Evolutionary conservation across 106 monocot species (phyloP), one percentile per base, ranked within the genome.

Genomic region (Ottelia alismoides): DNA sequence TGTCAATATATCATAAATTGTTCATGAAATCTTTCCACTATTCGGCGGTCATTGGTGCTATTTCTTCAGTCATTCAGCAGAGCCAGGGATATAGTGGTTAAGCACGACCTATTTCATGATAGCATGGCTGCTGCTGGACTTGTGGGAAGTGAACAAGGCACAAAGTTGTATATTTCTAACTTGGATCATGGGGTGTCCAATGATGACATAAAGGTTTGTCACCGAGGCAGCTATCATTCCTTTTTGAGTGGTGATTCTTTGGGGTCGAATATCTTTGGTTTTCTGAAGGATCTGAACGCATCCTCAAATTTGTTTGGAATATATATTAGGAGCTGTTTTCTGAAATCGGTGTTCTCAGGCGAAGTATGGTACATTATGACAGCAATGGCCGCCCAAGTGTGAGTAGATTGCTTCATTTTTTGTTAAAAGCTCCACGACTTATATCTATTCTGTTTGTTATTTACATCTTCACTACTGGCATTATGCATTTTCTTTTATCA

Each of bases 171-270:
- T 66, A 72, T 98, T 62, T 98, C 96, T 43, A 98, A 98, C 65
- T 79, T 98, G 71, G 89, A 98, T 71, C 79, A 77, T 70, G 74
- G 96, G 56, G 96, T 98, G 23, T 82, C 89, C 46, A 98, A 82
- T 74, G 85, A 89, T 50, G 96, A 98, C 79, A 85, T 98, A 51
- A 85, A 85, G 89, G 96, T 98, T 61, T 54, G 58, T 65, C 49
- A 43, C 45, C 49, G 60, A 51, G 14, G 43, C 53, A 53, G 69
- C 60, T 54, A 14, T 46, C 17, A 53, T 48, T 55, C 31, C 51
- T 20, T 47, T 66, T 48, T 48, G 28, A 28, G 52, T 25, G 16
- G 46, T 62, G 61, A 17, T 61, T 51, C 53, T 22, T 70, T 70
- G 53, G 62, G 46, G 61, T 70, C 52, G 60, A n/a, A n/a, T 62